These are phyloP conservation scores for Lotus japonicus DNA, from an alignment of 306 rosid genomes.

Conservation along the genomic window DNA sequence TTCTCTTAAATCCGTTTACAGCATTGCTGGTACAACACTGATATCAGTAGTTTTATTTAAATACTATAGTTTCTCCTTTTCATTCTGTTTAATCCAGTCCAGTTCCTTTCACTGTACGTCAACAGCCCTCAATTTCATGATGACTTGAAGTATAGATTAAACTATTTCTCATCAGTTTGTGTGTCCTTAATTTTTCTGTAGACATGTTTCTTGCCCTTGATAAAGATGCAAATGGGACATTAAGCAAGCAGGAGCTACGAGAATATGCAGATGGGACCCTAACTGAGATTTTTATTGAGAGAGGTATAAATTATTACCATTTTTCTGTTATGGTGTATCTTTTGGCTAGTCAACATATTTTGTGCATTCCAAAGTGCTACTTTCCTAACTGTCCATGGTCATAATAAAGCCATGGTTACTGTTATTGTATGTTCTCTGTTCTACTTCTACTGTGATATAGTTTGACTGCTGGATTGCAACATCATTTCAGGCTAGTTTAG, in stretches of 20 bases:
- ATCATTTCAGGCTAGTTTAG: not conserved
- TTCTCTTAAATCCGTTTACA: not conserved
- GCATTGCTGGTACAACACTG: not conserved
- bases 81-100: not conserved
- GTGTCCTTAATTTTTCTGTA: conserved; percentile 31
- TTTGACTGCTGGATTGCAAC: not conserved
- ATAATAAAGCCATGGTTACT: conserved; percentile 2
- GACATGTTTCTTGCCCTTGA: conserved; percentile 93
- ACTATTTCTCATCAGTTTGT: not conserved
- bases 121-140: not conserved
- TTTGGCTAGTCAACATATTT: not conserved
- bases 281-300: conserved; percentile 93
- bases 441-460: not conserved
- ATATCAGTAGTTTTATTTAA: not conserved
- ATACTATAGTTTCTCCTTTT: not conserved
- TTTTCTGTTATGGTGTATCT: not conserved
- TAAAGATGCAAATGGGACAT: conserved; percentile 67
- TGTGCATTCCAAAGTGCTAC: not conserved
- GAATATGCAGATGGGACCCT: conserved; percentile 97
- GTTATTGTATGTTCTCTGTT: not conserved
- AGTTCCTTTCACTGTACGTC: not conserved
- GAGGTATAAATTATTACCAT: conserved; percentile 45
- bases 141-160: not conserved
- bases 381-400: not conserved
- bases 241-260: conserved; percentile 95